Conservation (phyloP, 768 basidiomycete genomes). For the Boletus insuetus region DNA sequence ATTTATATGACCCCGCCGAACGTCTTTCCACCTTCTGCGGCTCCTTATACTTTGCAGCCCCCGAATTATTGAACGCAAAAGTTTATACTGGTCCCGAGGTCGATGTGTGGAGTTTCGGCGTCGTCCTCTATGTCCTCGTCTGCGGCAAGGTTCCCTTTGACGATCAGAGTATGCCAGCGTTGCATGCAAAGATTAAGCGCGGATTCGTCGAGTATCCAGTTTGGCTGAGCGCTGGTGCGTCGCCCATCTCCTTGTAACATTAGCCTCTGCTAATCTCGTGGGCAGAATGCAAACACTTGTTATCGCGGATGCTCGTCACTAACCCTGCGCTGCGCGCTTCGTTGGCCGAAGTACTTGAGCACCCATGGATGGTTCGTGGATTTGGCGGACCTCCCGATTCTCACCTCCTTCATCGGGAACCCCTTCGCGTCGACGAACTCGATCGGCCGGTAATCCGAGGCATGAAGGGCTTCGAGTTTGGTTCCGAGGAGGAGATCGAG, state of each 20-base stretch:
- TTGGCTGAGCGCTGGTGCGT: conserved; percentile 89
- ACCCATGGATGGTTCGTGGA: conserved; percentile 93
- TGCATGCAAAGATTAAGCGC: conserved; percentile 98
- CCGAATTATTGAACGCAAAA: conserved; percentile 94
- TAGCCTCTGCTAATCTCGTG: conserved; percentile 9
- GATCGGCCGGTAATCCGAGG: conserved; percentile 81
- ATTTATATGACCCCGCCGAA: conserved; percentile 78
- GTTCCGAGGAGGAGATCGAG: conserved; percentile 83
- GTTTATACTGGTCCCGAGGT: conserved; percentile 98
- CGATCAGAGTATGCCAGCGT: conserved; percentile 97
- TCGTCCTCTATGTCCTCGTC: conserved; percentile 95
- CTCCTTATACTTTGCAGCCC: conserved; percentile 97
- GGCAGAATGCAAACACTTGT: conserved; percentile 88
- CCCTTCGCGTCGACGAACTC: conserved; percentile 84
- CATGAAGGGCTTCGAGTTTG: conserved; percentile 98
- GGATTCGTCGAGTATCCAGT: conserved; percentile 96
- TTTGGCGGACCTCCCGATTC: conserved; percentile 76
- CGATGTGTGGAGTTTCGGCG: conserved; percentile 98
- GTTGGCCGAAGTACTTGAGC: conserved; percentile 78
- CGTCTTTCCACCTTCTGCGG: conserved; percentile 97
- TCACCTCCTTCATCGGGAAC: conserved; percentile 86
- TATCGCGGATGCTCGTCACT: conserved; percentile 95
- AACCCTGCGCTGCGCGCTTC: conserved; percentile 83
- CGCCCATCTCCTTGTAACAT: neutral
- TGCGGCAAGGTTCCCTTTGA: conserved; percentile 99